phyloP scores from a whole-genome alignment of 108 stramenopile species.

The Cyclostephanos tholiformis region DNA sequence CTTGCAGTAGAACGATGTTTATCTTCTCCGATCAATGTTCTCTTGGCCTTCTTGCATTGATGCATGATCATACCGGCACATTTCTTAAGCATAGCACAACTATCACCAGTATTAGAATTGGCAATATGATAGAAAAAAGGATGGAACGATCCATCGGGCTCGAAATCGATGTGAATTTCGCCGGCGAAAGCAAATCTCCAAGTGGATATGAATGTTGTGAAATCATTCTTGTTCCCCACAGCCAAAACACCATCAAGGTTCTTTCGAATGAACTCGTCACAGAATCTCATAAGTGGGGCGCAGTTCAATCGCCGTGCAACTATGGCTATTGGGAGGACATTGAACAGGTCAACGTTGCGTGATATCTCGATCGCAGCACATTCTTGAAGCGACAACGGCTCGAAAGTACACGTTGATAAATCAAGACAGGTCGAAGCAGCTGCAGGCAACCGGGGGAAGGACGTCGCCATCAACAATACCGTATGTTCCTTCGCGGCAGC shows the following conservation, averaged over 20 bases:
- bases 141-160: slow-evolving; percentile 62
- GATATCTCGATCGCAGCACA: slow-evolving; percentile 57
- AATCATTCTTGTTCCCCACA: slow-evolving; percentile 56
- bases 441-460: slow-evolving; percentile 62
- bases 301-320: slow-evolving; percentile 63
- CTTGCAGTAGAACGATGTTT: neutral
- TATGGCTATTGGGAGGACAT: slow-evolving; percentile 71
- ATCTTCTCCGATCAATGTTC: neutral
- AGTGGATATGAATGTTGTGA: slow-evolving; percentile 62
- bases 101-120: slow-evolving; percentile 15
- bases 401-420: neutral
- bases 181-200: slow-evolving; percentile 45
- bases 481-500: slow-evolving; percentile 85
- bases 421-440: neutral
- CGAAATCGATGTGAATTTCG: neutral
- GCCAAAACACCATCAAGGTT: slow-evolving; percentile 86
- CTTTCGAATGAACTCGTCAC: slow-evolving; percentile 62
- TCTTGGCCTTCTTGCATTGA: slow-evolving; percentile 9
- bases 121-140: slow-evolving; percentile 52
- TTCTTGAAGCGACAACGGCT: slow-evolving; percentile 46
- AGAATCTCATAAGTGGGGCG: slow-evolving; percentile 56
- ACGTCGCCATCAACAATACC: slow-evolving; percentile 71
- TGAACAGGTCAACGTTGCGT: slow-evolving; percentile 78
- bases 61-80: slow-evolving; percentile 17
- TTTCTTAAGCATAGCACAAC: slow-evolving; percentile 27